A percentile compares a stretch with the other conserved stretches of the same genome.
phyloP scores from a whole-genome alignment of 2,329 filamentous ascomycete species.

The Fusarium sp. region DNA sequence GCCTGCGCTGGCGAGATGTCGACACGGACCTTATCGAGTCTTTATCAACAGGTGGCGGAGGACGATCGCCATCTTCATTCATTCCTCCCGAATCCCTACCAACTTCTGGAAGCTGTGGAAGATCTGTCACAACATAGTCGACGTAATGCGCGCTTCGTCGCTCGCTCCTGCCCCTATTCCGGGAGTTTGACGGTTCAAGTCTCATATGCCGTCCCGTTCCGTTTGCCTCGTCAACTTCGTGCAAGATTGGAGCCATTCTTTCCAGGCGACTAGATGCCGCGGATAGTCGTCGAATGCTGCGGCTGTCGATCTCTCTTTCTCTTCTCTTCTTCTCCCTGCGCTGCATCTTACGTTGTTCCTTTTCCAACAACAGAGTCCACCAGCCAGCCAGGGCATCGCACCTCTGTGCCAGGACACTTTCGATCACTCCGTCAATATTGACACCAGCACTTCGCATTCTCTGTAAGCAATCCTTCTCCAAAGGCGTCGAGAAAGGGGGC shows the following conservation, averaged over 20 bases:
- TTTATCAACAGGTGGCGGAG: conserved; percentile 81
- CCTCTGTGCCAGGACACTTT: conserved; percentile 89
- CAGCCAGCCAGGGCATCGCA: conserved; percentile 93
- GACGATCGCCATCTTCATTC: conserved; percentile 59
- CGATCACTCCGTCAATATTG: conserved; percentile 92
- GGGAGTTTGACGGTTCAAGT: conserved; percentile 61
- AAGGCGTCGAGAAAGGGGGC: conserved; percentile 82
- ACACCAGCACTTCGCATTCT: conserved; percentile 95
- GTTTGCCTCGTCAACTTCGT: conserved; percentile 83
- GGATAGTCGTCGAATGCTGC: conserved; percentile 84
- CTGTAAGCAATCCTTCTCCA: conserved; percentile 92
- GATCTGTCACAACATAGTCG: conserved; percentile 76
- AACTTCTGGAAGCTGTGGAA: conserved; percentile 80
- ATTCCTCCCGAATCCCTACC: conserved; percentile 57
- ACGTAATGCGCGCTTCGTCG: conserved; percentile 76
- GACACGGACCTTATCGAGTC: conserved; percentile 80
- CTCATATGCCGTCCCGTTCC: conserved; percentile 60
- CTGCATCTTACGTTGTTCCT: conserved; percentile 88
- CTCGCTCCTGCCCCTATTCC: conserved; percentile 80
- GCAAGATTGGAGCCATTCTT: conserved; percentile 79
- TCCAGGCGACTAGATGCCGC: conserved; percentile 90
- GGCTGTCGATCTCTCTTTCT: conserved; percentile 84
- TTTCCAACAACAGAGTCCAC: conserved; percentile 96
- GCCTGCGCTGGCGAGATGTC: conserved; percentile 79
- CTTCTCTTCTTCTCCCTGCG: conserved; percentile 84